phyloP scores from a whole-genome alignment of 176 grass and related monocot species.

The Bolboschoenus planiculmis region DNA sequence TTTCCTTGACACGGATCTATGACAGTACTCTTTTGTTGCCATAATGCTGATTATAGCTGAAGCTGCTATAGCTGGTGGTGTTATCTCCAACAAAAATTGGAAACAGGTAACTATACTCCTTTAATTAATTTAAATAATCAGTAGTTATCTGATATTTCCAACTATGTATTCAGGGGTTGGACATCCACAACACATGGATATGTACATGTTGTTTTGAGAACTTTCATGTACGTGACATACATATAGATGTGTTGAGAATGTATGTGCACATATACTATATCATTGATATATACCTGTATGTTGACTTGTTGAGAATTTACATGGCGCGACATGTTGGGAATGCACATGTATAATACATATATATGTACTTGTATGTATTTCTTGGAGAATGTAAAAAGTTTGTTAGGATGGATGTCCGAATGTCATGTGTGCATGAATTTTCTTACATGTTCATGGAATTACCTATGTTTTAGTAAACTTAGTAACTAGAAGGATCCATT shows the following conservation, averaged over 20 bases:
- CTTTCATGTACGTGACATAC: not conserved
- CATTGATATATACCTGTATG: not conserved
- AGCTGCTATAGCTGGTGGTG: conserved; percentile 29
- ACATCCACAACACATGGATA: not conserved
- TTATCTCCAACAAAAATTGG: conserved; percentile 62
- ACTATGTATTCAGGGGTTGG: not conserved
- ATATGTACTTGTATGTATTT: not conserved
- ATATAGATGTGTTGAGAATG: not conserved
- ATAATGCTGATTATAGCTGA: conserved; percentile 28
- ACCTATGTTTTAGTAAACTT: not conserved
- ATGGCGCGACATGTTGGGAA: not conserved
- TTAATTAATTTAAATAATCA: not conserved
- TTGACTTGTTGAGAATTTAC: not conserved
- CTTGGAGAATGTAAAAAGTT: not conserved
- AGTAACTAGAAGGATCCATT: not conserved
- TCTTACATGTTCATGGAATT: too few species aligned
- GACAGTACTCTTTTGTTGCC: conserved; percentile 15
- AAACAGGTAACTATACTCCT: conserved; percentile 38
- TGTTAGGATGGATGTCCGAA: not conserved
- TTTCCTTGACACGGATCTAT: conserved; percentile 17
- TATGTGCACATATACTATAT: not conserved
- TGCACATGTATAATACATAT: not conserved
- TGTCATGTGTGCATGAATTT: not conserved
- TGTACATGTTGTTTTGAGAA: not conserved
- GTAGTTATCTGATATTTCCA: not conserved